Evolutionary conservation across 1,139 yeast species (phyloP).

Genomic region (Spathaspora sp.): DNA sequence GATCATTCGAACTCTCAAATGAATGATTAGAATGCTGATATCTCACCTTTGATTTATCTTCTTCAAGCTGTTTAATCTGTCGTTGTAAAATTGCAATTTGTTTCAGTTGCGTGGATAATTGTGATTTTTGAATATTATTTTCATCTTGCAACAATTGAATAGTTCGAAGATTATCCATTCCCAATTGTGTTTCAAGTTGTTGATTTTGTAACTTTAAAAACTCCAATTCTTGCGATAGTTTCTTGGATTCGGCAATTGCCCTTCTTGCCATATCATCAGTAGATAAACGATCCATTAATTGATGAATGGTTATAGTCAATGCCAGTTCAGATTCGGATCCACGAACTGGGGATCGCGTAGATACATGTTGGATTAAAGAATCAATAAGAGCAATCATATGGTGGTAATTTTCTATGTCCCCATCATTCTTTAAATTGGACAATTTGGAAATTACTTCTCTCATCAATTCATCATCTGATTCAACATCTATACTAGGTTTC

Average conservation of each 20-base stretch:
- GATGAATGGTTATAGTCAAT: constrained; percentile 32
- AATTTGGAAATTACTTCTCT: constrained; percentile 24
- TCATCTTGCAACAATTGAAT: constrained; percentile 9
- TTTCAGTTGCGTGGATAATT: constrained; percentile 27
- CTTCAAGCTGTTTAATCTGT: constrained; percentile 9
- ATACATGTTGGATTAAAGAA: constrained; percentile 31
- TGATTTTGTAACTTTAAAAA: constrained; percentile 26
- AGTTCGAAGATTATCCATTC: constrained; percentile 17
- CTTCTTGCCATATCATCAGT: constrained; percentile 36
- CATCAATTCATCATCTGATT: constrained; percentile 4
- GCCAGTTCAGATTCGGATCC: constrained; percentile 26
- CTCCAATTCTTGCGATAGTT: constrained; percentile 22
- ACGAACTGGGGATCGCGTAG: constrained; percentile 24
- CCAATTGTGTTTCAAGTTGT: constrained; percentile 22
- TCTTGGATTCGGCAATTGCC: constrained; percentile 32
- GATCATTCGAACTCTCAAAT: neutral
- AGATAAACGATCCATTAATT: constrained; percentile 33
- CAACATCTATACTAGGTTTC: neutral
- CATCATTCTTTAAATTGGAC: constrained; percentile 24
- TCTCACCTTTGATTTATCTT: constrained; percentile 3
- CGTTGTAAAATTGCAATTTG: constrained; percentile 24
- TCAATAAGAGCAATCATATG: constrained; percentile 29
- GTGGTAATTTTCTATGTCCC: constrained; percentile 21
- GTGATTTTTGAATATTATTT: constrained; percentile 17
- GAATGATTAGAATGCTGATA: constrained; percentile 2